Evolutionary conservation across 495 filamentous ascomycete genomes (phyloP).

Genomic region (Neurospora sp.): DNA sequence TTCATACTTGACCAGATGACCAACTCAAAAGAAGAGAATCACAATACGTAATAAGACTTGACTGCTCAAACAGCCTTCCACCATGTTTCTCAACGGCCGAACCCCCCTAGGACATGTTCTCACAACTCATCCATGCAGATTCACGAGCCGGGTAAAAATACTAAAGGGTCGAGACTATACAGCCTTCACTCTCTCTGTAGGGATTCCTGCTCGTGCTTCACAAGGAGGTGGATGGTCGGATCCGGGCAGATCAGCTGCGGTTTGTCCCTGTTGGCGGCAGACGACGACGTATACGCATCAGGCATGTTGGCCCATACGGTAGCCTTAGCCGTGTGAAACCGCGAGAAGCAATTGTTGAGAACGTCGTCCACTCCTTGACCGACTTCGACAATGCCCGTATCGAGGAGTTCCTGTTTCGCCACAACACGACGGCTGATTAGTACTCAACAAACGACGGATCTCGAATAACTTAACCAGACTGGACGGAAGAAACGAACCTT

Average conservation of each 20-base stretch:
- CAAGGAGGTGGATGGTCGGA: conserved; percentile 7
- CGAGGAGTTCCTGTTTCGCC: conserved; percentile 24
- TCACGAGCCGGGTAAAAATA: background rate
- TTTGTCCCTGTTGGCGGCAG: background rate
- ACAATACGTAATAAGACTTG: background rate
- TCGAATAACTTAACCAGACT: background rate
- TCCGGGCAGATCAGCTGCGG: conserved; percentile 7
- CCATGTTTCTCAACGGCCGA: background rate
- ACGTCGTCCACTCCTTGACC: conserved; percentile 29
- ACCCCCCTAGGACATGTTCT: background rate
- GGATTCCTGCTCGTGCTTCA: background rate
- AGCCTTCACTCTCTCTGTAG: background rate
- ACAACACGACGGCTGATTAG: background rate
- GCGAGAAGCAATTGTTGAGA: conserved; percentile 28
- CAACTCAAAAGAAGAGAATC: background rate
- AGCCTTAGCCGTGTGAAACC: conserved; percentile 27
- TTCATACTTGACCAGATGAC: background rate
- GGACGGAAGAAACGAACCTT: conserved; percentile 15
- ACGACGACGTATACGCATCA: conserved; percentile 21
- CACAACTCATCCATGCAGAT: background rate
- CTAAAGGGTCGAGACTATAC: background rate
- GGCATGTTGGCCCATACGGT: conserved; percentile 37
- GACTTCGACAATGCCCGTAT: conserved; percentile 31
- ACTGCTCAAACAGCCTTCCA: background rate
- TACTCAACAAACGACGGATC: background rate